Evolutionary conservation across 108 stramenopile genomes (phyloP).

Genomic region (Cyclotella atomus): DNA sequence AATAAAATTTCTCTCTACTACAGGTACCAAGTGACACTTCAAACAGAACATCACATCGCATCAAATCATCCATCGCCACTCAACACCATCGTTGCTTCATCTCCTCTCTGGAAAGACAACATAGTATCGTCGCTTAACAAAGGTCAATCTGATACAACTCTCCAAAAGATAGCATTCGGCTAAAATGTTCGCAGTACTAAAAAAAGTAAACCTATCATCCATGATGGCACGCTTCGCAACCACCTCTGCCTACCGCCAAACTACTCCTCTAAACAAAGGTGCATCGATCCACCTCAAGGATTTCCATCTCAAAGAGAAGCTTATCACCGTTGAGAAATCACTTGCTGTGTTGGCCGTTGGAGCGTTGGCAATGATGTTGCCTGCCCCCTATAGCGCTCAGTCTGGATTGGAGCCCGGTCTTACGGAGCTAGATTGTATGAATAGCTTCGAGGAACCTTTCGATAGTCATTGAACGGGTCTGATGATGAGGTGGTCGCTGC

Average conservation of each 20-base stretch:
- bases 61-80: no score
- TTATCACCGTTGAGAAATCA: conserved; percentile 31
- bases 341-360: conserved; percentile 28
- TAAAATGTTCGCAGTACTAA: neutral
- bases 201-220: conserved; percentile 6
- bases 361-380: conserved; percentile 39
- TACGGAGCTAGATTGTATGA: conserved; percentile 20
- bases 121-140: no score
- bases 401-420: conserved; percentile 1
- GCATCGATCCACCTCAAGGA: conserved; percentile 14
- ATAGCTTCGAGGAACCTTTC: conserved; percentile 35
- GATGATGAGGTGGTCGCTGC: no score
- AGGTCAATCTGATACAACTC: no score
- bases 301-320: conserved; percentile 33
- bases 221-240: neutral
- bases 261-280: conserved; percentile 10
- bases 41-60: no score
- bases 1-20: no score
- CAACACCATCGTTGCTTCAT: no score
- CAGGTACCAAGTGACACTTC: no score
- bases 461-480: conserved; percentile 22
- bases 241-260: conserved; percentile 15
- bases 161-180: neutral
- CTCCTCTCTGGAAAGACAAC: no score
- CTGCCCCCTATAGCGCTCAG: conserved; percentile 3